These are phyloP conservation scores for barley (Hordeum vulgare) DNA, from an alignment of 176 grass and related monocot species.

Conservation along the genomic window DNA sequence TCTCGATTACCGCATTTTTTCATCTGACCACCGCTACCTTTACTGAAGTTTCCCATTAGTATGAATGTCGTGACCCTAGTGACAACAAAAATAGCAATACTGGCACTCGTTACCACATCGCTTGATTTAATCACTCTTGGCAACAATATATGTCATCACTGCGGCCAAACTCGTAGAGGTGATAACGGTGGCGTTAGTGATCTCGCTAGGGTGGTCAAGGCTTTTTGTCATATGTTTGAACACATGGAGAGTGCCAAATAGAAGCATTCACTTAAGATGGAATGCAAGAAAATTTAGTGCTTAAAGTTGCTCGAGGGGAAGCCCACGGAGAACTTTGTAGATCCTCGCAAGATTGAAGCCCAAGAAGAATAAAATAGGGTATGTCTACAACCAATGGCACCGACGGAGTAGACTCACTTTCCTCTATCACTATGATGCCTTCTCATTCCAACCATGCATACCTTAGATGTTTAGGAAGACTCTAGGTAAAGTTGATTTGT, in stretches of 20 bases:
- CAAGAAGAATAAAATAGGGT: conserved; percentile 30
- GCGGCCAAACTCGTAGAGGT: too few relatives aligned
- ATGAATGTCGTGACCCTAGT: conserved; percentile 25
- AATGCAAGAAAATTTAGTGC: conserved; percentile 70
- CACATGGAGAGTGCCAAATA: too few relatives aligned
- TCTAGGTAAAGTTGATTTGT: conserved; percentile 30
- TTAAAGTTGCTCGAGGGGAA: conserved; percentile 62
- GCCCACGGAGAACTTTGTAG: conserved; percentile 77
- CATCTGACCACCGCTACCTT: conserved; percentile 23
- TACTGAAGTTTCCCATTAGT: not conserved
- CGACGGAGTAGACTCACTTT: not conserved
- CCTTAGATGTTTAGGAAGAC: not conserved
- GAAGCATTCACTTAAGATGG: conserved; percentile 68
- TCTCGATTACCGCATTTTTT: conserved; percentile 9
- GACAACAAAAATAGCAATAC: too few relatives aligned
- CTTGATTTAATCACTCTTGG: too few relatives aligned
- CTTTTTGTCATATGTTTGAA: too few relatives aligned
- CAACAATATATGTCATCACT: too few relatives aligned
- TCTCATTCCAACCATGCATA: too few relatives aligned
- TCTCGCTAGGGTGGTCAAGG: not conserved
- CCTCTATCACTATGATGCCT: too few relatives aligned
- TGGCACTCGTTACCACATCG: too few relatives aligned
- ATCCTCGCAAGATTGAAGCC: conserved; percentile 65
- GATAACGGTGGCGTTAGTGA: too few relatives aligned
- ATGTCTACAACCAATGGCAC: conserved; percentile 11